Conservation (phyloP, 352 stramenopile genomes). For the Phytophthora podocarpi region DNA sequence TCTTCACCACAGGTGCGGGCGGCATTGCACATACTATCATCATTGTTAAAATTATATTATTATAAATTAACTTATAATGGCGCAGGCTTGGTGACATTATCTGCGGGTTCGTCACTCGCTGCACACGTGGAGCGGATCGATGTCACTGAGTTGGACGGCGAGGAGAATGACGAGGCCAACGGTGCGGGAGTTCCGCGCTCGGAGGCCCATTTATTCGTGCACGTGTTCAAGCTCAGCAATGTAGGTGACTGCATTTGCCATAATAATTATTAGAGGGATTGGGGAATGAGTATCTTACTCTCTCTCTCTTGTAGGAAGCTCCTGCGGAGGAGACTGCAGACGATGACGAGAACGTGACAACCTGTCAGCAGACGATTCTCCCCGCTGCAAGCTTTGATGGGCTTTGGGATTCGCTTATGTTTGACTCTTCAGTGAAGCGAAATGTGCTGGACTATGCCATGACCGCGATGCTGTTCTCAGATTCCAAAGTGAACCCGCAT, state of each 20-base stretch:
- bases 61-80: constrained; percentile 1
- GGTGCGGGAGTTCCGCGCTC: constrained; percentile 24
- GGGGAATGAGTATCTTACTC: no score
- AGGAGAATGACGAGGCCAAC: constrained; percentile 1
- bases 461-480: constrained; percentile 91
- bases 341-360: constrained; percentile 82
- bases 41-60: neutral
- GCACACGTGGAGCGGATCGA: constrained; percentile 45
- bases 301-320: constrained; percentile 46
- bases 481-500: constrained; percentile 83
- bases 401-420: constrained; percentile 89
- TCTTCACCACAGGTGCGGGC: constrained; percentile 36
- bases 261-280: neutral
- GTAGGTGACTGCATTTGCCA: constrained; percentile 28
- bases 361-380: constrained; percentile 77
- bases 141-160: constrained; percentile 46
- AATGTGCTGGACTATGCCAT: constrained; percentile 89
- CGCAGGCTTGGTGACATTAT: constrained; percentile 41
- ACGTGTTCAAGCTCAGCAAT: constrained; percentile 80
- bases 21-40: neutral
- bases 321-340: constrained; percentile 75
- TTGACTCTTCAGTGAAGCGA: constrained; percentile 77
- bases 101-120: constrained; percentile 24
- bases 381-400: constrained; percentile 69
- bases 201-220: constrained; percentile 55